Evolutionary conservation across 441 rosid genomes (phyloP).

Genomic region (Populus hybrid): DNA sequence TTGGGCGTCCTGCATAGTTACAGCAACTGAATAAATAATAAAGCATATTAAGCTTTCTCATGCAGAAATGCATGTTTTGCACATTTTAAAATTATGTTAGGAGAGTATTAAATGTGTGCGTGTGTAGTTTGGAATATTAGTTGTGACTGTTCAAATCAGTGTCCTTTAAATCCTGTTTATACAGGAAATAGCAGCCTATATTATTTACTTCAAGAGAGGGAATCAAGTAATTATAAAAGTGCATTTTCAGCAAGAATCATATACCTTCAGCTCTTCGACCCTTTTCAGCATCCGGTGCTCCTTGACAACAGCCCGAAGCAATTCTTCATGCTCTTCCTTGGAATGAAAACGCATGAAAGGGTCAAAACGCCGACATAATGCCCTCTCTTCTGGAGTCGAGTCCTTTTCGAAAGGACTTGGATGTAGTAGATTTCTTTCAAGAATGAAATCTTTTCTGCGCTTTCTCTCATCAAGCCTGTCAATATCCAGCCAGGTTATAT

Average conservation of each 20-base stretch:
- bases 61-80: background rate
- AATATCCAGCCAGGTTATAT: constrained; percentile 10
- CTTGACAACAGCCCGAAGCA: constrained; percentile 62
- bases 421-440: constrained; percentile 75
- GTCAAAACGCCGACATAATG: constrained; percentile 63
- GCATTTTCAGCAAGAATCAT: constrained; percentile 5
- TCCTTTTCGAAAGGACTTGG: constrained; percentile 75
- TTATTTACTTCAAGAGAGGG: too few relatives aligned
- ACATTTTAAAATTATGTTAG: background rate
- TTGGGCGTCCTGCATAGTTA: constrained; percentile 69
- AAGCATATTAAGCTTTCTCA: background rate
- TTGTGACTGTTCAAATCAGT: background rate
- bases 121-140: background rate
- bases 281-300: constrained; percentile 75
- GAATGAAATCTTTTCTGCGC: constrained; percentile 85
- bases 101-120: background rate
- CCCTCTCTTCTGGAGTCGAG: constrained; percentile 74
- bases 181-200: background rate
- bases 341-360: constrained; percentile 88
- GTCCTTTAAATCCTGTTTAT: background rate
- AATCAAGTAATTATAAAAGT: background rate
- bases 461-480: constrained; percentile 96
- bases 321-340: constrained; percentile 86
- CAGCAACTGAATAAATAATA: background rate
- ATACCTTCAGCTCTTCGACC: constrained; percentile 79